Conservation (phyloP, 768 basidiomycete genomes). For the Baorangia bicolor region DNA sequence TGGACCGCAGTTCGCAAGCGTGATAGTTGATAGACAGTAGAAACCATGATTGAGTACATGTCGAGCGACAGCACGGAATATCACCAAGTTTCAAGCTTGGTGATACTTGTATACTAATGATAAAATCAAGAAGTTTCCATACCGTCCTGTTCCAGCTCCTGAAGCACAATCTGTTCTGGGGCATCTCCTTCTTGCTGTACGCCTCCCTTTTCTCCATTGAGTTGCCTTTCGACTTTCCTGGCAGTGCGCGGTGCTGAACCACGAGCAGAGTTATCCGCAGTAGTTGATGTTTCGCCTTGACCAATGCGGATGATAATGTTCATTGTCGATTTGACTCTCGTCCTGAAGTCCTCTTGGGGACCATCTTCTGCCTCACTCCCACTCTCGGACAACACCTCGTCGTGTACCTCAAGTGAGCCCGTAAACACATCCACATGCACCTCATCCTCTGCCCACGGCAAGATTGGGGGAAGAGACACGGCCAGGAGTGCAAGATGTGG, state of each 20-base stretch:
- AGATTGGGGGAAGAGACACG: conserved; percentile 66
- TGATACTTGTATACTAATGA: neutral
- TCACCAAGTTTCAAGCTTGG: neutral
- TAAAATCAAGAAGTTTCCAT: conserved; percentile 32
- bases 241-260: neutral
- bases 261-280: conserved; percentile 8
- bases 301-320: conserved; percentile 60
- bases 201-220: conserved; percentile 8
- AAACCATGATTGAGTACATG: neutral
- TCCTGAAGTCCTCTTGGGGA: conserved; percentile 53
- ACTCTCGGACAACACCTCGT: conserved; percentile 58
- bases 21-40: neutral
- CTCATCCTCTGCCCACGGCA: conserved; percentile 66
- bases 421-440: conserved; percentile 63
- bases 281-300: conserved; percentile 46
- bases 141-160: conserved; percentile 45
- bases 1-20: neutral
- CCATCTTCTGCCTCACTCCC: conserved; percentile 57
- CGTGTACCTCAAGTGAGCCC: conserved; percentile 69
- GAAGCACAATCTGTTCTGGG: conserved; percentile 34
- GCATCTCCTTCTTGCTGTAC: conserved; percentile 1
- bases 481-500: conserved; percentile 72
- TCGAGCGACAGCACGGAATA: neutral
- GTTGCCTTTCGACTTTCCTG: conserved; percentile 6
- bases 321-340: conserved; percentile 70